phyloP scores from a whole-genome alignment of 228 moss, liverwort and hornwort genomes.

The Sphagnum magellanicum region DNA sequence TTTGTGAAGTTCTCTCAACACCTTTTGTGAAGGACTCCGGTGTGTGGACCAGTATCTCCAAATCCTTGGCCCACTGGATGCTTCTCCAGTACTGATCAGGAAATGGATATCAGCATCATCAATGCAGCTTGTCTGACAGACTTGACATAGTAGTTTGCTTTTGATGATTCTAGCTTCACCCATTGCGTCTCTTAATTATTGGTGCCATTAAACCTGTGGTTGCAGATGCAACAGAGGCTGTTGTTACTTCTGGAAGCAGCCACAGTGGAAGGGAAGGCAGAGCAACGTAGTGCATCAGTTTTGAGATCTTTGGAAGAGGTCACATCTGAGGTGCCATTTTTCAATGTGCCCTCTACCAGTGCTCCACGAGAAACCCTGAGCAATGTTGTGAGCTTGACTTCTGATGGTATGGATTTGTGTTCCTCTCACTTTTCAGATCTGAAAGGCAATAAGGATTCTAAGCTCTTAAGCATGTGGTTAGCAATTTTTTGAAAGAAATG shows the following conservation, averaged over 20 bases:
- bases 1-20: too few species aligned
- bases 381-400: conserved; percentile 20
- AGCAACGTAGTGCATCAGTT: conserved; percentile 52
- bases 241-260: conserved; percentile 69
- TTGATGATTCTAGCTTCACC: background rate
- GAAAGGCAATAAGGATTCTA: too few species aligned
- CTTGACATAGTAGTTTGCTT: background rate
- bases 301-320: conserved; percentile 42
- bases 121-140: background rate
- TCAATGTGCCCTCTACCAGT: conserved; percentile 51
- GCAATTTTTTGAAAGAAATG: background rate
- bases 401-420: background rate
- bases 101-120: background rate
- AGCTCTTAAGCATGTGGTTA: too few species aligned
- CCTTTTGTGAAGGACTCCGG: too few species aligned
- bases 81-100: conserved; percentile 25
- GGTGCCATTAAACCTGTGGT: background rate
- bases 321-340: conserved; percentile 49
- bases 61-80: background rate
- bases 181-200: background rate
- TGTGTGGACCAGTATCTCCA: background rate
- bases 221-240: conserved; percentile 87
- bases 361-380: conserved; percentile 32
- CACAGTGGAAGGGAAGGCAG: conserved; percentile 80
- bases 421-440: too few species aligned